phyloP scores from a whole-genome alignment of 257 asterid species.

The Nicotiana knightiana region DNA sequence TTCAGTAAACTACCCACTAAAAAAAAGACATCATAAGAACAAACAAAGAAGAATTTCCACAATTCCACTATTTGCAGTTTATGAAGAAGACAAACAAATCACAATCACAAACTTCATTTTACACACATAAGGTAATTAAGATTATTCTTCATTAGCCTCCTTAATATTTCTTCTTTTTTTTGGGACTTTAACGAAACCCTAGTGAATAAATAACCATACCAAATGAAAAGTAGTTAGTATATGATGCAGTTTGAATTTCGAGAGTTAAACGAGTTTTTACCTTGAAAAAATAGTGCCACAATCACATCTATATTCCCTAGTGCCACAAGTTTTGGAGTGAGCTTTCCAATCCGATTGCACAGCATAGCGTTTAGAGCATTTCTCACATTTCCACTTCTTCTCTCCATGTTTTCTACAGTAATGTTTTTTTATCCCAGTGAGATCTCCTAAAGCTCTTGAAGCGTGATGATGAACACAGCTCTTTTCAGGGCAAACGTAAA shows the following conservation, averaged over 20 bases:
- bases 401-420: conserved; percentile 87
- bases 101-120: neutral
- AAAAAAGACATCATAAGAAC: neutral
- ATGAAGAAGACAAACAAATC: conserved; percentile 17
- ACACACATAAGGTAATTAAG: neutral
- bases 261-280: conserved; percentile 6
- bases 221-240: too few species aligned
- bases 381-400: conserved; percentile 95
- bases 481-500: conserved; percentile 87
- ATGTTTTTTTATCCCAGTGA: conserved; percentile 92
- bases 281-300: conserved; percentile 89
- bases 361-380: conserved; percentile 79
- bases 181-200: neutral
- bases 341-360: conserved; percentile 96
- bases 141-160: neutral
- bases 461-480: conserved; percentile 76
- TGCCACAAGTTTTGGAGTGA: conserved; percentile 90
- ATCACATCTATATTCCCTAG: conserved; percentile 83
- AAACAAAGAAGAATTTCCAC: neutral
- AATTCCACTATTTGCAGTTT: neutral
- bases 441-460: conserved; percentile 84
- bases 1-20: neutral
- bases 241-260: too few species aligned
- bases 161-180: neutral
- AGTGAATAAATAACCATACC: neutral